A percentile compares a stretch with the other conserved stretches of the same genome.
phyloP scores from a whole-genome alignment of 2,329 filamentous ascomycete species.

The Nectriaceae sp. region DNA sequence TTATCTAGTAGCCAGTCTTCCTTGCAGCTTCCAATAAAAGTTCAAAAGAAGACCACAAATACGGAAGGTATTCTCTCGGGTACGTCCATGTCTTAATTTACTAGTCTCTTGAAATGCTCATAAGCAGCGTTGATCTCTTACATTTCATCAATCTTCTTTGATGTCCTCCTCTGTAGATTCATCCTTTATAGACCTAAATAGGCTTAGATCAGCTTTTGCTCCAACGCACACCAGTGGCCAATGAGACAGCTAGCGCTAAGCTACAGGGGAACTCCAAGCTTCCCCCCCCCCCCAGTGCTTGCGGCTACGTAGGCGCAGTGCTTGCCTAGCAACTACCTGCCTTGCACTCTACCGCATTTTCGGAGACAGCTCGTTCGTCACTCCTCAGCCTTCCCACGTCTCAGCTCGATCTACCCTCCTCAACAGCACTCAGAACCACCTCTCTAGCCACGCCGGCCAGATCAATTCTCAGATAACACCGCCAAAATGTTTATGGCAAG shows the following conservation, averaged over 20 bases:
- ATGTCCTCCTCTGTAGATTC: no score
- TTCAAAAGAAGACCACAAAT: no score
- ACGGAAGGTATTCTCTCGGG: no score
- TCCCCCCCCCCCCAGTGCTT: conserved; percentile 8
- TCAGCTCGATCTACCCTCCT: conserved; percentile 5
- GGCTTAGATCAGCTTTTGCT: background rate
- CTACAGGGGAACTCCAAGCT: conserved; percentile 1
- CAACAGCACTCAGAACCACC: conserved; percentile 1
- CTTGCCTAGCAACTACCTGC: conserved; percentile 37
- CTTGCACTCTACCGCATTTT: conserved; percentile 24
- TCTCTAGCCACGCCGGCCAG: background rate
- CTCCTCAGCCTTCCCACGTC: conserved; percentile 20
- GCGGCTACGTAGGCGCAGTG: conserved; percentile 40
- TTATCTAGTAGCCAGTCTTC: no score
- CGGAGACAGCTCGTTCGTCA: background rate
- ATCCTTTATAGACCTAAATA: no score
- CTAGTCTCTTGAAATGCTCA: no score
- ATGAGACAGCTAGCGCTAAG: background rate
- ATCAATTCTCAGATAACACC: conserved; percentile 27
- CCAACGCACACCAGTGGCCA: background rate
- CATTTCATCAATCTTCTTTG: no score
- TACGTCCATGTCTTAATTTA: no score
- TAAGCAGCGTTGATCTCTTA: no score
- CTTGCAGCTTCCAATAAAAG: no score
- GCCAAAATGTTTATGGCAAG: conserved; percentile 98